These are phyloP conservation scores for Peronospora farinosa DNA, from an alignment of 352 stramenopile species.

Conservation along the genomic window DNA sequence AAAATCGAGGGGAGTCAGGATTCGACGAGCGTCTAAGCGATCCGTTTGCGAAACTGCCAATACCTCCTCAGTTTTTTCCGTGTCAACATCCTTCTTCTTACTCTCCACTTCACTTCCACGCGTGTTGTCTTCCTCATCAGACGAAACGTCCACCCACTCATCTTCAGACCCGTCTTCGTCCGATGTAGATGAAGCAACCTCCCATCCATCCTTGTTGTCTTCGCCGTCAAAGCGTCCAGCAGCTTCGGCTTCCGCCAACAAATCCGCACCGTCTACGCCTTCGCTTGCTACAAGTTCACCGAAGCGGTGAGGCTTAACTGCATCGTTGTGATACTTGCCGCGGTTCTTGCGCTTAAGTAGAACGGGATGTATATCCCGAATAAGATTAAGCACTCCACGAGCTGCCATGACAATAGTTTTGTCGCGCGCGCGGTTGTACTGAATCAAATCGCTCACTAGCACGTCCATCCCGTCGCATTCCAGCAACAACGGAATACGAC, in stretches of 20 bases:
- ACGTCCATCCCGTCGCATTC: constrained; percentile 90
- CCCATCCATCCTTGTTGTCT: constrained; percentile 80
- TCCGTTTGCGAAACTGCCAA: constrained; percentile 51
- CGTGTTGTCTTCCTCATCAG: constrained; percentile 47
- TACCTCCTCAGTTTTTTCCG: constrained; percentile 43
- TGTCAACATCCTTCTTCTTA: constrained; percentile 35
- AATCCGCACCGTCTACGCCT: constrained; percentile 93
- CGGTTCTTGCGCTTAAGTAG: constrained; percentile 96
- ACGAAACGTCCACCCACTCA: constrained; percentile 71
- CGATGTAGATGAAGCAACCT: constrained; percentile 60
- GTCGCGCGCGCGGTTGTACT: constrained; percentile 94
- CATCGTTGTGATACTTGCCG: constrained; percentile 86
- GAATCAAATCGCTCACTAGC: constrained; percentile 89
- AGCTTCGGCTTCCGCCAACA: constrained; percentile 84
- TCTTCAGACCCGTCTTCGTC: constrained; percentile 58
- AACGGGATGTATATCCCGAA: constrained; percentile 92
- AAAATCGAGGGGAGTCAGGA: constrained; percentile 87
- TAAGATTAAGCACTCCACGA: constrained; percentile 93
- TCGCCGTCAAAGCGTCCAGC: constrained; percentile 70
- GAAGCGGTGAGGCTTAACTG: constrained; percentile 84
- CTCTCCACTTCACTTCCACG: constrained; percentile 46
- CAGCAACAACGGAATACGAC: constrained; percentile 90
- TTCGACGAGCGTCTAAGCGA: constrained; percentile 79
- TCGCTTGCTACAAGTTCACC: constrained; percentile 88
- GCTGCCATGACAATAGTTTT: constrained; percentile 96